Evolutionary conservation across 352 stramenopile species (phyloP).

Genomic region (Phytophthora sp.): DNA sequence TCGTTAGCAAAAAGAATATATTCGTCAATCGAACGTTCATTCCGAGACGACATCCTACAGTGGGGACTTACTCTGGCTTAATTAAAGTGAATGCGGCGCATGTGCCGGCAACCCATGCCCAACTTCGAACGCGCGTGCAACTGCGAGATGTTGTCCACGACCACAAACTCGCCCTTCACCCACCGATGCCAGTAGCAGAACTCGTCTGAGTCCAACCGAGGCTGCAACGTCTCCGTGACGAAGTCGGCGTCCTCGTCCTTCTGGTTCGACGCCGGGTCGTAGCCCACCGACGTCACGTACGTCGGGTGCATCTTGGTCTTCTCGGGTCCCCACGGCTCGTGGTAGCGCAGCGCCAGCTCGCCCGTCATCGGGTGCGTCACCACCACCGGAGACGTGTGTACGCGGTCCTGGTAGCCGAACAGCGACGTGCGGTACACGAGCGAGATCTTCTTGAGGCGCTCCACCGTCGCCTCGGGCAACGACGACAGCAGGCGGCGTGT

Average conservation of each 20-base stretch:
- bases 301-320: slow-evolving; percentile 30
- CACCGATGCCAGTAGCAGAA: slow-evolving; percentile 18
- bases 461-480: slow-evolving; percentile 13
- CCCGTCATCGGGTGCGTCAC: slow-evolving; percentile 17
- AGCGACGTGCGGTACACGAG: slow-evolving; percentile 23
- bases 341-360: slow-evolving; percentile 14
- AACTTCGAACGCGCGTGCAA: slow-evolving; percentile 16
- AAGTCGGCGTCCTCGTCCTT: slow-evolving; percentile 20
- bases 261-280: slow-evolving; percentile 16
- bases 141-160: slow-evolving; percentile 25
- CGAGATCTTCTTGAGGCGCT: slow-evolving; percentile 25
- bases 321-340: slow-evolving; percentile 23
- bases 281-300: slow-evolving; percentile 24
- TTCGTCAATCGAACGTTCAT: too few species aligned
- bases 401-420: not conserved
- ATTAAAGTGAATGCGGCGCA: slow-evolving; percentile 28
- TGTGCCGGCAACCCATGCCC: slow-evolving; percentile 14
- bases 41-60: too few species aligned
- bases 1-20: too few species aligned
- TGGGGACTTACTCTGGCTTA: too few species aligned
- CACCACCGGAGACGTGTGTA: slow-evolving; percentile 22
- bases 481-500: slow-evolving; percentile 15
- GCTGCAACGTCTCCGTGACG: slow-evolving; percentile 12
- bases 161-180: slow-evolving; percentile 26
- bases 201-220: slow-evolving; percentile 18